Evolutionary conservation across 257 asterid genomes (phyloP).

Genomic region (Solanum pinnatisectum): DNA sequence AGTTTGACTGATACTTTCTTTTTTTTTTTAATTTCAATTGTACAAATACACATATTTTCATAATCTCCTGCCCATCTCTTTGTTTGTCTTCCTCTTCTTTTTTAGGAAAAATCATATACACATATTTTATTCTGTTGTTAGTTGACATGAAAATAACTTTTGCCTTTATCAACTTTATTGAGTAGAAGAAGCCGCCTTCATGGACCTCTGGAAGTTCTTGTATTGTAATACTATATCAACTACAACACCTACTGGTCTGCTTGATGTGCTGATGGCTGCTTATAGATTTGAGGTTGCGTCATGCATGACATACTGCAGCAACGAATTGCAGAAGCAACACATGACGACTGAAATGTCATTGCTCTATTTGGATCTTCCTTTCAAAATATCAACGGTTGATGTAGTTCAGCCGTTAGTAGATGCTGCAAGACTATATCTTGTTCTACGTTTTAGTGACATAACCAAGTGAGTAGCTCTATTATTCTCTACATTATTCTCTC

Average conservation of each 20-base stretch:
- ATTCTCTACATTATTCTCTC: not conserved
- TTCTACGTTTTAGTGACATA: slow-evolving; percentile 60
- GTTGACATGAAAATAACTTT: not conserved
- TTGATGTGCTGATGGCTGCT: slow-evolving; percentile 81
- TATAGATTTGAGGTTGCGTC: slow-evolving; percentile 76
- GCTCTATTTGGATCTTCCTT: slow-evolving; percentile 86
- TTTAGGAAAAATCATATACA: not conserved
- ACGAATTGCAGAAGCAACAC: slow-evolving; percentile 38
- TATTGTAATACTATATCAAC: slow-evolving; percentile 58
- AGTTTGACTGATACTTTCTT: no score
- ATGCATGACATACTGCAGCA: slow-evolving; percentile 79
- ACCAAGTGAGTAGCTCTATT: slow-evolving; percentile 40
- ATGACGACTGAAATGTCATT: slow-evolving; percentile 76
- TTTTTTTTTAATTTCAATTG: no score
- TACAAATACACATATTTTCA: not conserved
- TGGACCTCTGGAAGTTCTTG: slow-evolving; percentile 72
- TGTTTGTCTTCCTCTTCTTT: not conserved
- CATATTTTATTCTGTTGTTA: not conserved
- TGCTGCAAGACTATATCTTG: slow-evolving; percentile 65
- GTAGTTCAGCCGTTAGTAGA: slow-evolving; percentile 59
- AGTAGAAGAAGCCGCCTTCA: slow-evolving; percentile 80
- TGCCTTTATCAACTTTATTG: slow-evolving; percentile 6
- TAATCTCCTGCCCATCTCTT: not conserved
- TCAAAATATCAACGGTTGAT: slow-evolving; percentile 45
- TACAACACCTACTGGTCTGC: slow-evolving; percentile 42